Base-by-base conservation (phyloP, 2,329 filamentous ascomycete genomes). In the Penicillium frequentans region DNA sequence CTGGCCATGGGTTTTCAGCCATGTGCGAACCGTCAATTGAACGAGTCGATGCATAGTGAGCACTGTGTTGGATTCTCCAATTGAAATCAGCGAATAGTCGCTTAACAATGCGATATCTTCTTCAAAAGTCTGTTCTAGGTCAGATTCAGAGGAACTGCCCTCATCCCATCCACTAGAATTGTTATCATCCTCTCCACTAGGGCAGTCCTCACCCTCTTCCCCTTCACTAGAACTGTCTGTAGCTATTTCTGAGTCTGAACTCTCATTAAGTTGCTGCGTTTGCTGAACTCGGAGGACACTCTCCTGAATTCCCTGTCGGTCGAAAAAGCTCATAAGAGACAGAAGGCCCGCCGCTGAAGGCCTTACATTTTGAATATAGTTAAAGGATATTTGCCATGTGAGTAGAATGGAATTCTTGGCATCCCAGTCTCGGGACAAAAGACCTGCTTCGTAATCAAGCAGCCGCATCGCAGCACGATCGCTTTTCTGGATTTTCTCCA, bases 41-140 rank as follows among this genome's bases (percentile, higher is more conserved):
- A 71, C 66, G 1, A 70, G 61, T 9, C 58, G 47, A 61, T 71
- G 65, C 66, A 70, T 70, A 13, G 57, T 56, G 42, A 69, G 66
- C 13, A 26, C 13, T 6, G n/a, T 50, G 14, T 10, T 35, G 49
- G 61, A 29, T 14, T 35, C 42, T 33, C 52, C 49, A 6, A 56
- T 21, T 3, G 62, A 43, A 29, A 71, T 54, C 3, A 72, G 57
- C 2, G 63, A 68, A 43, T 59, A 71, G 33, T 59, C 52, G 23
- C 43, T 48, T 13, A 70, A 49, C 14, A 33, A 61, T 1, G 10
- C 1, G 6, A 72, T 45, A 57, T 66, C 63, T 16, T 64, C 49
- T 48, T 71, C 59, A 50, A 69, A 66, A 23, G 3, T 23, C 21
- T 23, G 21, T 23, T 23, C 21, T 23, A 23, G 21, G 21, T 23